These are phyloP conservation scores for Phytophthora multivora DNA, from an alignment of 352 stramenopile species.

Conservation along the genomic window DNA sequence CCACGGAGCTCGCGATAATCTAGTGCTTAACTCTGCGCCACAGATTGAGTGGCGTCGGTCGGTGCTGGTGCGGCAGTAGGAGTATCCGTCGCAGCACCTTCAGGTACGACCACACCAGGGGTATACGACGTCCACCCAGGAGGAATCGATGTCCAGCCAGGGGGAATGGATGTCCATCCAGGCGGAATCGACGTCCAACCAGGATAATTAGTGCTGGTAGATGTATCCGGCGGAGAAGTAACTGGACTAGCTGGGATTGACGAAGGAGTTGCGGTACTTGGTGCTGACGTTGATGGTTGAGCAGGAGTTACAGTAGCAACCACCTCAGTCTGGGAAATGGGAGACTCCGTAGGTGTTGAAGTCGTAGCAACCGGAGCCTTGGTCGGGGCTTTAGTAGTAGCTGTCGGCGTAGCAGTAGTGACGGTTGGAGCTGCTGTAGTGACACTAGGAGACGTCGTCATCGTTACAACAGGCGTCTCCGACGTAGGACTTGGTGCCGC, in stretches of 20 bases:
- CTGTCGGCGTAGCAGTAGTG: constrained; percentile 1
- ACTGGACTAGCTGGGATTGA: constrained; percentile 1
- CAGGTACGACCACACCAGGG: constrained; percentile 25
- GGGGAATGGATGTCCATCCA: constrained; percentile 20
- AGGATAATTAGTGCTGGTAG: constrained; percentile 12
- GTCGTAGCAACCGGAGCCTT: constrained; percentile 9
- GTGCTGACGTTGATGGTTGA: not conserved
- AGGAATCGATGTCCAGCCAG: constrained; percentile 21
- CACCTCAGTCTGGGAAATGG: constrained; percentile 13
- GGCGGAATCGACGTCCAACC: constrained; percentile 26
- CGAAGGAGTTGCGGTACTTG: constrained; percentile 7
- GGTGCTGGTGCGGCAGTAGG: not conserved
- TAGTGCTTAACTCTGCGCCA: constrained; percentile 14
- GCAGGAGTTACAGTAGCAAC: constrained; percentile 6
- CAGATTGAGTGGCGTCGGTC: constrained; percentile 15
- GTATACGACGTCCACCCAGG: constrained; percentile 35
- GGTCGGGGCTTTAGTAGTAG: constrained; percentile 1
- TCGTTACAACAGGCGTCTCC: not conserved
- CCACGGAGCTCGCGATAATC: not conserved
- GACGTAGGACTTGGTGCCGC: constrained; percentile 14
- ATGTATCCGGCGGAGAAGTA: constrained; percentile 3
- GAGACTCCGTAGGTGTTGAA: constrained; percentile 10
- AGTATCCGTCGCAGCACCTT: not conserved
- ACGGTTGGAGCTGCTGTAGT: constrained; percentile 1
- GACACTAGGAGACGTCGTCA: constrained; percentile 1